phyloP scores from a whole-genome alignment of 2,329 filamentous ascomycete genomes.

The Cladosporium sp. region DNA sequence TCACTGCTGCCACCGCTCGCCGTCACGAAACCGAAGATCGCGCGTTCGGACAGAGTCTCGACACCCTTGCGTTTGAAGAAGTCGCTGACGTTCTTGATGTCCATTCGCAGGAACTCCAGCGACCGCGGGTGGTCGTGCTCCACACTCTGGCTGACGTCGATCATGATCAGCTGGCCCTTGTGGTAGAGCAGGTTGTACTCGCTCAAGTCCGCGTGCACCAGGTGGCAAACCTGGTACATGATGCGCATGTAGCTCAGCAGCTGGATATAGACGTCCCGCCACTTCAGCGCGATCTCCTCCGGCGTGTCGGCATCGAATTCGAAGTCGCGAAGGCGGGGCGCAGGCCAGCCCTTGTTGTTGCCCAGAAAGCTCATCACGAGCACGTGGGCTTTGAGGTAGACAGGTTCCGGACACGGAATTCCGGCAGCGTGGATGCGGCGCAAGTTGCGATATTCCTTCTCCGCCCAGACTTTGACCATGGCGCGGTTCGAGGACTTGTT shows the following conservation, averaged over 20 bases:
- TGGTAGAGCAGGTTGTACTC: slow-evolving; percentile 98
- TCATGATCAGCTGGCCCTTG: slow-evolving; percentile 76
- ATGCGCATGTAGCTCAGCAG: slow-evolving; percentile 82
- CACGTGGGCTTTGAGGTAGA: slow-evolving; percentile 87
- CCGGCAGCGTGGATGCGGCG: slow-evolving; percentile 75
- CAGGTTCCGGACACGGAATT: slow-evolving; percentile 84
- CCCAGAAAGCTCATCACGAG: slow-evolving; percentile 93
- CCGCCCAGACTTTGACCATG: slow-evolving; percentile 98
- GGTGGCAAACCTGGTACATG: slow-evolving; percentile 84
- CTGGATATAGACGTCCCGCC: slow-evolving; percentile 73
- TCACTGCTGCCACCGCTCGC: slow-evolving; percentile 53
- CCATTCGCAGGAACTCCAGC: slow-evolving; percentile 92
- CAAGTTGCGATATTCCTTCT: slow-evolving; percentile 96
- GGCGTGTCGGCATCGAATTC: slow-evolving; percentile 57
- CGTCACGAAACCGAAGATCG: slow-evolving; percentile 80
- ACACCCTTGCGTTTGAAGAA: slow-evolving; percentile 87
- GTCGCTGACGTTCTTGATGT: slow-evolving; percentile 92
- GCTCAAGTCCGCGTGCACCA: slow-evolving; percentile 93
- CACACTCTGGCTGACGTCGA: slow-evolving; percentile 95
- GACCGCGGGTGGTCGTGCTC: slow-evolving; percentile 93
- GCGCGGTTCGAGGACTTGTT: slow-evolving; percentile 92
- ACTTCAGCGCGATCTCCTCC: slow-evolving; percentile 56
- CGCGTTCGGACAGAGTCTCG: slow-evolving; percentile 69
- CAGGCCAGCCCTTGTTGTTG: slow-evolving; percentile 77
- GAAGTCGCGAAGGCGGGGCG: slow-evolving; percentile 84